Evolutionary conservation across 139 green algal species (phyloP).

Genomic region (Picochlorum sp.): DNA sequence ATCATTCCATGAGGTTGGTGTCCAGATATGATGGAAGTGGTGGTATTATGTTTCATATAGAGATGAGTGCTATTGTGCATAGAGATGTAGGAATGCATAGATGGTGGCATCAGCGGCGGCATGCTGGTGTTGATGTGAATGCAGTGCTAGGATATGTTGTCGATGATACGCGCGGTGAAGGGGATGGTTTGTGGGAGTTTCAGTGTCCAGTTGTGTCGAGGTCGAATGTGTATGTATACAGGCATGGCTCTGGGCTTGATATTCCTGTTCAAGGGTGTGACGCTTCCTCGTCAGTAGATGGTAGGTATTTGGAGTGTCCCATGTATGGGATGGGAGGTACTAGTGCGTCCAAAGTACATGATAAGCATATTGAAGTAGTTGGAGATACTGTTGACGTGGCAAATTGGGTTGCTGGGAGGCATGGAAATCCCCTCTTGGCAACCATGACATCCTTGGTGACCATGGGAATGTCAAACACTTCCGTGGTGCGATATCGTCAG

Average conservation of each 20-base stretch:
- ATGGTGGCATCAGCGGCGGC: neutral
- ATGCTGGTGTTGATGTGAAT: neutral
- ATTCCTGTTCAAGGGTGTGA: neutral
- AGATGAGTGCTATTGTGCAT: neutral
- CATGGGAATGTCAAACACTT: too few species aligned
- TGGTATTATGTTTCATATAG: neutral
- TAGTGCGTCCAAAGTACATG: neutral
- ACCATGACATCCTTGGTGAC: too few species aligned
- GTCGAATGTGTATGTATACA: conserved; percentile 34
- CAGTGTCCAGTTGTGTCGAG: conserved; percentile 46
- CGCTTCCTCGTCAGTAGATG: neutral
- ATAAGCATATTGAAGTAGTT: too few species aligned
- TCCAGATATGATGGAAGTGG: neutral
- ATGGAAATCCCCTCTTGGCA: too few species aligned
- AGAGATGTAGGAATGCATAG: neutral
- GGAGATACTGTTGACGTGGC: too few species aligned
- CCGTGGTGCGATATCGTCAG: too few species aligned
- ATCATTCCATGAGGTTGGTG: neutral
- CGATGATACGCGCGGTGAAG: too few species aligned
- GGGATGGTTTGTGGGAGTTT: conserved; percentile 32
- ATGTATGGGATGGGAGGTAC: neutral
- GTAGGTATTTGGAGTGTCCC: neutral
- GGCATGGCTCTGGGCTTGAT: conserved; percentile 2
- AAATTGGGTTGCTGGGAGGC: too few species aligned
- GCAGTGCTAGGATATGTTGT: too few species aligned